Base-by-base conservation (phyloP, 2,329 filamentous ascomycete genomes). In the Botryotinia narcissicola region DNA sequence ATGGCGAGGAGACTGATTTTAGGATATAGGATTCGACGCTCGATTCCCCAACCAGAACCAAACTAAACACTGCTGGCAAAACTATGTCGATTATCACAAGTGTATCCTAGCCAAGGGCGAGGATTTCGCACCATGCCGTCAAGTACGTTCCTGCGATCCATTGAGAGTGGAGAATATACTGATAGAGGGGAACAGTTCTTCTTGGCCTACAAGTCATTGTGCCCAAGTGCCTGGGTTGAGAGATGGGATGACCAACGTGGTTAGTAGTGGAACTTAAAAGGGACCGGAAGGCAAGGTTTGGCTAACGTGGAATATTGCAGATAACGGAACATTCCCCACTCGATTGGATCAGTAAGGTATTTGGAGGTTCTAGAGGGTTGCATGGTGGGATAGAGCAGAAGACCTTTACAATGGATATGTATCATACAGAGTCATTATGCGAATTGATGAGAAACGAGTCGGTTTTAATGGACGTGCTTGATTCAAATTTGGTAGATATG, bases 51-150 rank as follows among this genome's bases (percentile, higher is more conserved):
- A 99, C 89, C 87, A 91, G 88, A 99, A 99, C 88, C 93, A 96
- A 88, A 92, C 95, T 86, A 98, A 98, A 92, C 95, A 99, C 91
- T 99, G 96, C 93, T 99, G 96, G 96, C 97, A 99, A 86, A 99
- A 99, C 90, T 99, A 99, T 87, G 96, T 99, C 87, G 96, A 99
- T 86, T 98, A 99, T 90, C 93, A 99, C 91, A 99, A 99, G 90
- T 99, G 96, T 89, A 94, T 98, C 85, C 88, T 92, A 83, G 95
- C 95, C 86, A 98, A 98, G 90, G 95, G 95, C 85, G 95, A 98
- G 88, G 95, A 98, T 83, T 98, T 98, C 85, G 92, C 93, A 81
- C 95, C 95, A 78, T 98, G 95, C 92, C 92, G 91, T 82, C 95
- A 98, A 92, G 95, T 97, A 91, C 78, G 84, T 69, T n/a, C 67